These are phyloP conservation scores for Hericium erinaceus DNA, from an alignment of 768 basidiomycete species.

Conservation along the genomic window DNA sequence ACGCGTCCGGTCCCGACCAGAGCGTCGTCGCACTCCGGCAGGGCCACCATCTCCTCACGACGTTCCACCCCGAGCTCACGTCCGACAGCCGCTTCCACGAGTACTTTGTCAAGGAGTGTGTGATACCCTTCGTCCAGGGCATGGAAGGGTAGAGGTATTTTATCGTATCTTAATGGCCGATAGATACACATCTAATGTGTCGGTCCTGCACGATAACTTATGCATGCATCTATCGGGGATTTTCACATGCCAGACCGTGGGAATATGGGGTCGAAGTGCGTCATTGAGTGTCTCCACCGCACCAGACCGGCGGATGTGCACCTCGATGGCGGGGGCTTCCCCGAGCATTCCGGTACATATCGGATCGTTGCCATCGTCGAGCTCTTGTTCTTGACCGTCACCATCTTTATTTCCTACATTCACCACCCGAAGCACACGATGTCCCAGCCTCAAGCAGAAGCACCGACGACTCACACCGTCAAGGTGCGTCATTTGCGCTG, in stretches of 20 bases:
- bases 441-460: too few species aligned
- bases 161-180: background rate
- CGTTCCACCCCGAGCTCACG: constrained; percentile 92
- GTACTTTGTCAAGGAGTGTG: constrained; percentile 76
- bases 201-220: too few species aligned
- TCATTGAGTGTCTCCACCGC: too few species aligned
- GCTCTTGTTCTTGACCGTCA: too few species aligned
- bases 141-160: background rate
- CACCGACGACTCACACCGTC: constrained; percentile 4
- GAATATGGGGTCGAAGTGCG: too few species aligned
- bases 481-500: background rate
- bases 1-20: constrained; percentile 38
- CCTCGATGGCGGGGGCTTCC: too few species aligned
- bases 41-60: constrained; percentile 77
- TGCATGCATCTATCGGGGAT: background rate
- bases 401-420: too few species aligned
- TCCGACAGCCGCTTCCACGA: constrained; percentile 84
- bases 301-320: too few species aligned
- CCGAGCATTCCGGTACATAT: too few species aligned
- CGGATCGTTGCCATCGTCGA: too few species aligned
- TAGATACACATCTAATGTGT: background rate
- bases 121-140: constrained; percentile 26
- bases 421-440: too few species aligned
- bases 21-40: constrained; percentile 80
- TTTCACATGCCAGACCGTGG: too few species aligned